Evolutionary conservation across 78 protist species (phyloP), one percentile per base, ranked within the genome.

Genomic region (Guillardia theta): DNA sequence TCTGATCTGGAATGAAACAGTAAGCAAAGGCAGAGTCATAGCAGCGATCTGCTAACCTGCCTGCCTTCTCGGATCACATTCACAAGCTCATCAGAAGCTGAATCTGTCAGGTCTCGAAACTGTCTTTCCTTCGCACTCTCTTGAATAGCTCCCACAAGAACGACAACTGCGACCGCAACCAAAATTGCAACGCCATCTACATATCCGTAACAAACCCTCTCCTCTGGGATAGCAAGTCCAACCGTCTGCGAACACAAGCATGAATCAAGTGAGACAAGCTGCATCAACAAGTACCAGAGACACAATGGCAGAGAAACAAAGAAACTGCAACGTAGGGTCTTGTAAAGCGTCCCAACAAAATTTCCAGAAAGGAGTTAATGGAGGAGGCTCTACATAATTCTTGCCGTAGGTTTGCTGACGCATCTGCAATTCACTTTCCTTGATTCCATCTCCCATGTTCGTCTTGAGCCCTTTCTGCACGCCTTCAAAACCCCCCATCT

Each of bases 101-200:
- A 48, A 12, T 19, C 93, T 15, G 18, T 88, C 37, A 88, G 64
- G 37, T 19, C 93, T 5, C 83, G 54, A 94, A 97, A 98, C 95
- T 98, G 39, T 0, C 58, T 88, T 62, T 98, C 99, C 95, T 99
- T 98, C 48, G 64, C 93, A 48, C 92, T 97, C 54, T 98, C 97
- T 92, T 98, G 98, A 43, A 36, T 54, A 6, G 98, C 95, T 12
- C 98, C 97, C 45, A 99, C 98, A 21, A 93, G 4, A 19, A 95
- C 95, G 36, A 98, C 99, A 9, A 88, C 70, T 36, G 33, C 9
- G 39, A 88, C 93, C 0, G 93, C 64, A 5, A 1, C 0, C 21
- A 88, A 41, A 64, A 88, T 88, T 30, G 62, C 93, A 27, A 48
- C 22, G 64, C 93, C 93, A 10, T 78, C 90, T 5, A 78, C 30